These are phyloP conservation scores for Cladobotryum protrusum DNA, from an alignment of 2,329 filamentous ascomycete genomes.

Conservation along the genomic window DNA sequence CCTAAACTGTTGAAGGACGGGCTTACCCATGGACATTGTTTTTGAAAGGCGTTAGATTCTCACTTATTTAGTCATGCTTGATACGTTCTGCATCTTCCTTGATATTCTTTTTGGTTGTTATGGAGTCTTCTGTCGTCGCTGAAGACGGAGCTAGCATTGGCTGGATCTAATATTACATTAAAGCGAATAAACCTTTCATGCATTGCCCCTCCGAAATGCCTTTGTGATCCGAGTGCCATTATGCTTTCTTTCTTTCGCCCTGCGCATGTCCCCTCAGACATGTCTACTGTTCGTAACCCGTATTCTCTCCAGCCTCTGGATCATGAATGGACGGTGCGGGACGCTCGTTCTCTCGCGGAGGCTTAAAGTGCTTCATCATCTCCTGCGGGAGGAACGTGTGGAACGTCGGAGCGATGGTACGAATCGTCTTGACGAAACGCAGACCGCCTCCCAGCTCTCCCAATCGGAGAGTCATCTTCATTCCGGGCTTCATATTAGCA, in stretches of 20 bases:
- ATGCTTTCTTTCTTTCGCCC: neutral
- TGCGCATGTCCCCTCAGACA: no score
- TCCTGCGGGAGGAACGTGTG: slow-evolving; percentile 62
- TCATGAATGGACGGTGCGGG: slow-evolving; percentile 40
- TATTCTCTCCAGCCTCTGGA: slow-evolving; percentile 16
- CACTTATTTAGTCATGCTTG: neutral
- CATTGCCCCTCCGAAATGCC: neutral
- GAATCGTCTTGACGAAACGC: slow-evolving; percentile 56
- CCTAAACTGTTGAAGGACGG: no score
- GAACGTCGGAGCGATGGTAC: slow-evolving; percentile 53
- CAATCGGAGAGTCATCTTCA: slow-evolving; percentile 53
- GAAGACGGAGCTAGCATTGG: no score
- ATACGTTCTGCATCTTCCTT: neutral
- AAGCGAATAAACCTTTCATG: no score
- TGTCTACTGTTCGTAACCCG: slow-evolving; percentile 16
- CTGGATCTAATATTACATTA: no score
- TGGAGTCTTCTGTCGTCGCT: no score
- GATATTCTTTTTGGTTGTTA: neutral
- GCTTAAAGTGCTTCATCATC: slow-evolving; percentile 61
- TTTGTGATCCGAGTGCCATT: neutral
- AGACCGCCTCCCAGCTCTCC: slow-evolving; percentile 58
- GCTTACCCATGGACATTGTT: no score
- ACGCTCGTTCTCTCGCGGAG: slow-evolving; percentile 41
- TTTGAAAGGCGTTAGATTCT: slow-evolving; percentile 1
- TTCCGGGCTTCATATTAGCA: slow-evolving; percentile 52